phyloP scores from a whole-genome alignment of 2,329 filamentous ascomycete species.

The Colletotrichum echinochloae region DNA sequence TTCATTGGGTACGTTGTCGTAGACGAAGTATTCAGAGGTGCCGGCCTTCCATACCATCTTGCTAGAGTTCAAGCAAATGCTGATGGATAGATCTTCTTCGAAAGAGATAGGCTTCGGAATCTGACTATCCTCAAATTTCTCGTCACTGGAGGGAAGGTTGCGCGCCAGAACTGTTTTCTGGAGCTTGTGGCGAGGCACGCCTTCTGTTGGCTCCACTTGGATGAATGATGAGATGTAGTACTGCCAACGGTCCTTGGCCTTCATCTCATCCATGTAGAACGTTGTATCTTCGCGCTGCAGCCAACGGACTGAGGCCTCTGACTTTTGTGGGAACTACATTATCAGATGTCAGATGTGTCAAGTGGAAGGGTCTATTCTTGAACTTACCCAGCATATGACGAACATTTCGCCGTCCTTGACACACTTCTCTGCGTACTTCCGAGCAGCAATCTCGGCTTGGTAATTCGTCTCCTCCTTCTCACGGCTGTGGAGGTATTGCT shows the following conservation, averaged over 20 bases:
- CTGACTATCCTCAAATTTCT: slow-evolving; percentile 72
- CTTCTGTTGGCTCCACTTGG: slow-evolving; percentile 88
- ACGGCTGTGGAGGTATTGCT: slow-evolving; percentile 86
- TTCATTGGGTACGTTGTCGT: slow-evolving; percentile 75
- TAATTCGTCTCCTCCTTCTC: slow-evolving; percentile 88
- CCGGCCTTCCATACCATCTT: slow-evolving; percentile 81
- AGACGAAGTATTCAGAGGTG: slow-evolving; percentile 78
- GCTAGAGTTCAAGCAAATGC: slow-evolving; percentile 82
- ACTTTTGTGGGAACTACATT: slow-evolving; percentile 73
- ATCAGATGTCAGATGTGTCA: slow-evolving; percentile 47
- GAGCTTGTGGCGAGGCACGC: slow-evolving; percentile 73
- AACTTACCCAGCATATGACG: slow-evolving; percentile 88
- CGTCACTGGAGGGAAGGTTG: slow-evolving; percentile 73
- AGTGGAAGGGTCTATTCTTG: not conserved
- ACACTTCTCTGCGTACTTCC: slow-evolving; percentile 92
- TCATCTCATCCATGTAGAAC: slow-evolving; percentile 90
- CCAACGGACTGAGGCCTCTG: slow-evolving; percentile 79
- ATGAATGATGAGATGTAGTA: slow-evolving; percentile 96
- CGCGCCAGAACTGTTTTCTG: slow-evolving; percentile 77
- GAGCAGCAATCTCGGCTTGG: slow-evolving; percentile 87
- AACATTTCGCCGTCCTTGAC: slow-evolving; percentile 95
- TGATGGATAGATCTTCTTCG: slow-evolving; percentile 76
- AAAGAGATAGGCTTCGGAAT: slow-evolving; percentile 71
- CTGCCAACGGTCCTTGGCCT: slow-evolving; percentile 86
- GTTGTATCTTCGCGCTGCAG: slow-evolving; percentile 77